Base-by-base conservation (phyloP, 768 basidiomycete species). In the Mycena capillaripes region DNA sequence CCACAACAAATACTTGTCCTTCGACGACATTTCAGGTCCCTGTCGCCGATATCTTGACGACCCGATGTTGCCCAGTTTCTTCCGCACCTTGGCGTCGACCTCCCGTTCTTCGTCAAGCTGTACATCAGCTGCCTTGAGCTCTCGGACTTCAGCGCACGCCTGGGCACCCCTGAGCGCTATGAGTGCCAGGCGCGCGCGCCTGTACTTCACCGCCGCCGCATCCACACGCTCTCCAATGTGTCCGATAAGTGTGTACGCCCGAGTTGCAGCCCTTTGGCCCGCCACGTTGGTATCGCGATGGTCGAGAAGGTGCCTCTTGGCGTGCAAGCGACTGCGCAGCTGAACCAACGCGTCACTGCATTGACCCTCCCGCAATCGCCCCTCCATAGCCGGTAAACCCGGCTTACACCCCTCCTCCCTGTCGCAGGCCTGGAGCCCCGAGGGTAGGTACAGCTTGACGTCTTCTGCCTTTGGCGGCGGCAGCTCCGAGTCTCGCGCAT, bases 321-420 rank as follows among this genome's bases (percentile, higher is more conserved):
- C 50, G 63, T 70, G 68, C 9, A 74, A 38, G 12, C 64, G 48
- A 10, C 29, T 14, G 1, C 64, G 52, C 0, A 76, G 23, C 4
- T 12, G 14, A 16, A 2, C 11, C 0, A 76, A 21, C 9, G 57
- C 52, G 27, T 66, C 63, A 0, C 53, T 17, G 25, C 70, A 71
- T 34, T 76, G 75, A 0, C 29, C 73, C 17, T 60, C 56, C 3
- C 76, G 59, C 30, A 76, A 48, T 50, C 46, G 30, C 21, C 42
- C 42, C 42, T 44, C 42, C 42, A 44, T 44, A 9, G 42, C 42
- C 42, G 42, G 42, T 17, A 76, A 17, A 2, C 59, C 56, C 7
- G 27, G 7, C 2, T 3, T n/a, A 17, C 66, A 71, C 4, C 46
- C 69, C 3, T 14, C 4, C 3, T 19, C 9, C 2, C 76, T 36